phyloP scores from a whole-genome alignment of 495 filamentous ascomycete species.

The Aspergillus incahuasiensis region DNA sequence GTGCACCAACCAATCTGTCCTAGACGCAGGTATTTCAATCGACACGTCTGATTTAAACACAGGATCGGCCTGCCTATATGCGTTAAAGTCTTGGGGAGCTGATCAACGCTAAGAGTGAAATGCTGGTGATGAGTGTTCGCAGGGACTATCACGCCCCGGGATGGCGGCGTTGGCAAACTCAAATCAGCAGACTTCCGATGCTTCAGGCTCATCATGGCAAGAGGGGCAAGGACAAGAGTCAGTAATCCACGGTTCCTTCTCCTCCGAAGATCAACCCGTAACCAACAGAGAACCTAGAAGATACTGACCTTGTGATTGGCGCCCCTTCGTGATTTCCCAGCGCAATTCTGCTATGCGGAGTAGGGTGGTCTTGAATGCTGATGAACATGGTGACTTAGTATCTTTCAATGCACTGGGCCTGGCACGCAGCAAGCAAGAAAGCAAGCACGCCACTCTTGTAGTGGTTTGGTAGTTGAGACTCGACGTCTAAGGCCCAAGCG shows the following conservation, averaged over 20 bases:
- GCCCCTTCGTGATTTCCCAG: background rate
- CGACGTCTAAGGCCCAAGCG: background rate
- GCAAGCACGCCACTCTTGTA: conserved; percentile 1
- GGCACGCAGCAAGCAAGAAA: background rate
- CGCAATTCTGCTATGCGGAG: too few species aligned
- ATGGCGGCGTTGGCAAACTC: background rate
- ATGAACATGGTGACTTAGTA: background rate
- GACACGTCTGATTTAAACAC: background rate
- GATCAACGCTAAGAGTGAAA: background rate
- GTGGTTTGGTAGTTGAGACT: background rate
- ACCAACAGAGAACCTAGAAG: background rate
- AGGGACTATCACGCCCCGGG: background rate
- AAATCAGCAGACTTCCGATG: background rate
- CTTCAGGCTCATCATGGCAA: background rate
- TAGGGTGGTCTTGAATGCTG: too few species aligned
- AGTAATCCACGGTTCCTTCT: too few species aligned
- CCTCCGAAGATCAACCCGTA: background rate
- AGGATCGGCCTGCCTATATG: background rate
- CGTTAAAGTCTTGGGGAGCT: background rate
- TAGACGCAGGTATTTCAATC: too few species aligned
- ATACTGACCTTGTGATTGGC: background rate
- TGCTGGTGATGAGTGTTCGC: background rate
- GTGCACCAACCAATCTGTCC: too few species aligned
- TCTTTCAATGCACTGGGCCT: background rate
- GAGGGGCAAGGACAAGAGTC: background rate